Evolutionary conservation across 2,329 filamentous ascomycete genomes (phyloP).

Genomic region (Podosphaera fusca): DNA sequence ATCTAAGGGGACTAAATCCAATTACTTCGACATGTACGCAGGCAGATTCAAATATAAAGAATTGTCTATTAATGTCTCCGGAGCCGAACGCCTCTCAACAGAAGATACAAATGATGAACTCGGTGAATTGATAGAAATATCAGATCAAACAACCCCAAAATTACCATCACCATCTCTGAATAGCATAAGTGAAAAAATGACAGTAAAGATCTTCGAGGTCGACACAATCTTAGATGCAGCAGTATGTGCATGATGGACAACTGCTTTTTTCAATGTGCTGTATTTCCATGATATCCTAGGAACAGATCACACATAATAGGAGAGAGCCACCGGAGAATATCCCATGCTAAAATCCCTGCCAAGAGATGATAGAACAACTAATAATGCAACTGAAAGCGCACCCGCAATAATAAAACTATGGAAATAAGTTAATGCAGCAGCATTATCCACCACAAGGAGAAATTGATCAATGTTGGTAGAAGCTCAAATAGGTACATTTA

Average conservation of each 20-base stretch:
- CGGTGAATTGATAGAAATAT: not conserved
- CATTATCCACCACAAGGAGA: not conserved
- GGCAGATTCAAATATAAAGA: not conserved
- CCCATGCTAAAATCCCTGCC: not conserved
- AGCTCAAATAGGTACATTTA: not conserved
- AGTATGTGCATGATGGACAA: not conserved
- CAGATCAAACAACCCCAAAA: not conserved
- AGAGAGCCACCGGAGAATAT: not conserved
- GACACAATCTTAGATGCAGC: not conserved
- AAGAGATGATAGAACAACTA: not conserved
- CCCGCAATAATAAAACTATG: not conserved
- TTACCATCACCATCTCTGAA: not conserved
- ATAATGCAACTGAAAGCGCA: not conserved
- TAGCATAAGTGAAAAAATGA: not conserved
- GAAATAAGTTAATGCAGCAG: not conserved
- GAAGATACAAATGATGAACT: not conserved
- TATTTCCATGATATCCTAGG: not conserved
- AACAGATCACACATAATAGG: not conserved
- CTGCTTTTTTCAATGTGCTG: not conserved
- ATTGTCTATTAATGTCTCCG: not conserved
- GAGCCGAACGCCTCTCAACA: not conserved
- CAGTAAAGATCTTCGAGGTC: not conserved
- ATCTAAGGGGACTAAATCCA: not conserved
- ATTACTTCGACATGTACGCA: not conserved
- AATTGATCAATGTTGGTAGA: not conserved